Percentiles rank a stretch among this genome's conserved stretches.
phyloP scores from a whole-genome alignment of 306 rosid genomes.

The Cucurbita argyrosperma region DNA sequence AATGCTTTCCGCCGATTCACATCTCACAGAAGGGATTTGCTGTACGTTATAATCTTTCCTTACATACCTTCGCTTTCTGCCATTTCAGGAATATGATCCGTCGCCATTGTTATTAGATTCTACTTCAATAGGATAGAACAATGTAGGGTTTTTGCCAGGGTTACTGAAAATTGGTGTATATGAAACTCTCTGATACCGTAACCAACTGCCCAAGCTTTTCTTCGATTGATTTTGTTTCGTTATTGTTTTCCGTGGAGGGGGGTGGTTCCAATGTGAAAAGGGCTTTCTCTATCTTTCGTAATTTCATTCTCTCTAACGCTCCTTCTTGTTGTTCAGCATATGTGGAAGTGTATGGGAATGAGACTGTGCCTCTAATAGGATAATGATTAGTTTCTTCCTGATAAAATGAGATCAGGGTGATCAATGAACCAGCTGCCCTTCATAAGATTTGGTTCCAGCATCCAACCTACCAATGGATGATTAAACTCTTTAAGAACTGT shows the following conservation, averaged over 20 bases:
- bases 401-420: neutral
- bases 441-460: neutral
- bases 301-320: neutral
- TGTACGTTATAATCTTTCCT: constrained; percentile 10
- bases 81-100: neutral
- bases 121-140: neutral
- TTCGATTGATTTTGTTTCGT: neutral
- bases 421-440: neutral
- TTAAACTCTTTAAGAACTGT: neutral
- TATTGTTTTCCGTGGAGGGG: neutral
- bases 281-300: neutral
- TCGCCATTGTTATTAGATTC: neutral
- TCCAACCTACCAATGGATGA: neutral
- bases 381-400: neutral
- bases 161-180: neutral
- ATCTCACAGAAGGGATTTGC: constrained; percentile 14
- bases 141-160: constrained; percentile 7
- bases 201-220: neutral
- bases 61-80: neutral
- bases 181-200: neutral
- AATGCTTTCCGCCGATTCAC: constrained; percentile 15
- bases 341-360: neutral
- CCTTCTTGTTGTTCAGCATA: neutral
- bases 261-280: neutral
- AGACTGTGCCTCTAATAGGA: neutral